A percentile compares a stretch with the other conserved stretches of the same genome.
Conservation (phyloP, 2,329 filamentous ascomycete species). For the Westerdykella ornata region DNA sequence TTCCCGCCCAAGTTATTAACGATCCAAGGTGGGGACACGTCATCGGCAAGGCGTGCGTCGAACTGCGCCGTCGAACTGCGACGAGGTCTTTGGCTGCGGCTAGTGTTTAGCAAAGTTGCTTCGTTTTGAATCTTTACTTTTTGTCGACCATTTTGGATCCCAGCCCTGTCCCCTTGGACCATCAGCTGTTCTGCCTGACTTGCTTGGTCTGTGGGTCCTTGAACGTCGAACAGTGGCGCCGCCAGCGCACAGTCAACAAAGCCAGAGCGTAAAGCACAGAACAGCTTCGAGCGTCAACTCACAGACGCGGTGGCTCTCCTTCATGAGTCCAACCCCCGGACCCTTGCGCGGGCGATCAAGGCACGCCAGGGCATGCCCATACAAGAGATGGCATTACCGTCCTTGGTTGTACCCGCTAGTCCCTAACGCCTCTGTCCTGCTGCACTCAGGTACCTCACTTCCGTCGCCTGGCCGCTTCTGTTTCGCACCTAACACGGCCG, state of each 20-base stretch:
- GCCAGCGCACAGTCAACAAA: constrained; percentile 27
- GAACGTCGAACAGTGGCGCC: constrained; percentile 25
- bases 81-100: constrained; percentile 23
- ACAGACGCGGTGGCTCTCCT: constrained; percentile 23
- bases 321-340: constrained; percentile 31
- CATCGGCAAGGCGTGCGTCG: constrained; percentile 20
- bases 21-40: constrained; percentile 27
- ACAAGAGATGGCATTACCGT: constrained; percentile 30
- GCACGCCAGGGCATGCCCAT: constrained; percentile 14
- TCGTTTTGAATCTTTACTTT: constrained; percentile 22
- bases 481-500: constrained; percentile 21
- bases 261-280: constrained; percentile 23
- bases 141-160: constrained; percentile 22
- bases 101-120: constrained; percentile 21
- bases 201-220: constrained; percentile 30
- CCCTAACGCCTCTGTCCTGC: constrained; percentile 20
- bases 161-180: constrained; percentile 24
- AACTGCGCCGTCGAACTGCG: constrained; percentile 10
- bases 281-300: constrained; percentile 25
- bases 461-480: constrained; percentile 29
- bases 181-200: constrained; percentile 24
- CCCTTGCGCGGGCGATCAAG: constrained; percentile 29
- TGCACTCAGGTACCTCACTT: constrained; percentile 29
- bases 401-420: constrained; percentile 21
- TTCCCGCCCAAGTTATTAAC: constrained; percentile 14